Evolutionary conservation across 2,329 filamentous ascomycete species (phyloP).

Genomic region (Byssoonygena ceratinophila): DNA sequence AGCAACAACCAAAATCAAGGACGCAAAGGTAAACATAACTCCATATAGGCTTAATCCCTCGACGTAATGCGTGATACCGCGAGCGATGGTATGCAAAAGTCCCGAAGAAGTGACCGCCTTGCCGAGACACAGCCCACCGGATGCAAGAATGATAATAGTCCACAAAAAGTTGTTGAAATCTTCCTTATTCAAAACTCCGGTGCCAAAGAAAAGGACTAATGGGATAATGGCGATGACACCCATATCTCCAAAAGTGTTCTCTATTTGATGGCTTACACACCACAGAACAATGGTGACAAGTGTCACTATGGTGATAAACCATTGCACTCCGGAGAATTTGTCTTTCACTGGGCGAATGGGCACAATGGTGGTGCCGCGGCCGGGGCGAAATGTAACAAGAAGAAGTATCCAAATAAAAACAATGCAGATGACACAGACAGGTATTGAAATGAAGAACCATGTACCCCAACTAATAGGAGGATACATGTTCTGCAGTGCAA

Average conservation of each 20-base stretch:
- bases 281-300: conserved; percentile 76
- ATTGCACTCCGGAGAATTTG: conserved; percentile 76
- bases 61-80: conserved; percentile 61
- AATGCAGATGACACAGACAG: conserved; percentile 82
- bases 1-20: conserved; percentile 78
- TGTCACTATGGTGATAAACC: conserved; percentile 80
- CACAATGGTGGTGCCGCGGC: conserved; percentile 75
- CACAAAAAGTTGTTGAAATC: conserved; percentile 99
- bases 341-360: conserved; percentile 86
- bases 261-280: conserved; percentile 85
- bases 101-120: conserved; percentile 92
- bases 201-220: conserved; percentile 90
- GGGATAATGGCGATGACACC: conserved; percentile 95
- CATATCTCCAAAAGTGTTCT: conserved; percentile 89
- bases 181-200: conserved; percentile 91
- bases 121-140: conserved; percentile 81
- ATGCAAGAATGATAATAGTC: conserved; percentile 98
- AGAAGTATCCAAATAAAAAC: conserved; percentile 81
- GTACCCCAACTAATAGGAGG: conserved; percentile 84
- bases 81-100: conserved; percentile 76
- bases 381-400: conserved; percentile 73
- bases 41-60: conserved; percentile 72
- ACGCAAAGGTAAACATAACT: conserved; percentile 74
- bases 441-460: conserved; percentile 95
- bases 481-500: conserved; percentile 90